Evolutionary conservation across 805 yeast species (phyloP).

Genomic region (Suhomyces prunicola): DNA sequence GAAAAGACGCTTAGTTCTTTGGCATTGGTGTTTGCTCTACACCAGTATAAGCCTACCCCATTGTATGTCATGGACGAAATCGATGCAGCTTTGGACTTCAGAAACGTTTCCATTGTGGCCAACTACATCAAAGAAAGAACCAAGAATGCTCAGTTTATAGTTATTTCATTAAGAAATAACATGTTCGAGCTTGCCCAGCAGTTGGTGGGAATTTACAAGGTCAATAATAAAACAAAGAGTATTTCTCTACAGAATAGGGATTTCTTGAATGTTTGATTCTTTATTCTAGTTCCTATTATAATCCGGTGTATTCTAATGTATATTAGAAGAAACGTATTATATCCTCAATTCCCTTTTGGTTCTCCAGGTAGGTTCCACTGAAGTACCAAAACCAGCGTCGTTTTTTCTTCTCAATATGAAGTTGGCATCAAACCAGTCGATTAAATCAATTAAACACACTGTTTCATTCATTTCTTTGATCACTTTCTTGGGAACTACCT

Average conservation of each 20-base stretch:
- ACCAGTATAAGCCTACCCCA: conserved; percentile 95
- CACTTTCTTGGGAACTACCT: conserved; percentile 30
- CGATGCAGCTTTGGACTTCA: conserved; percentile 96
- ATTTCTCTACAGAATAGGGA: conserved; percentile 72
- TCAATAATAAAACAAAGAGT: conserved; percentile 84
- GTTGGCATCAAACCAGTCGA: conserved; percentile 77
- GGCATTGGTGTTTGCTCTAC: conserved; percentile 94
- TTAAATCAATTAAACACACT: conserved; percentile 55
- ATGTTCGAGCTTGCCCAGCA: conserved; percentile 97
- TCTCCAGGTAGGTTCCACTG: conserved; percentile 34
- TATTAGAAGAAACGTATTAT: neutral
- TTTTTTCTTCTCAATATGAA: conserved; percentile 66
- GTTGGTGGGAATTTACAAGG: conserved; percentile 93
- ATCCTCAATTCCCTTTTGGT: conserved; percentile 3
- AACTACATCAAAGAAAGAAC: conserved; percentile 95
- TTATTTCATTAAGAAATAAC: conserved; percentile 90
- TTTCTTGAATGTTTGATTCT: conserved; percentile 17
- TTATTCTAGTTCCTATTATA: neutral
- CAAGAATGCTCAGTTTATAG: conserved; percentile 93
- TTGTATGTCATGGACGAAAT: conserved; percentile 98
- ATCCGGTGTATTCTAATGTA: neutral
- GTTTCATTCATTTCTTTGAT: conserved; percentile 60
- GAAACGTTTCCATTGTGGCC: conserved; percentile 96
- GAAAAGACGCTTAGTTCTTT: conserved; percentile 93
- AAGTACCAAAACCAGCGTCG: conserved; percentile 66